Evolutionary conservation across 2,329 filamentous ascomycete species (phyloP).

Genomic region (Colletotrichum simmondsii): DNA sequence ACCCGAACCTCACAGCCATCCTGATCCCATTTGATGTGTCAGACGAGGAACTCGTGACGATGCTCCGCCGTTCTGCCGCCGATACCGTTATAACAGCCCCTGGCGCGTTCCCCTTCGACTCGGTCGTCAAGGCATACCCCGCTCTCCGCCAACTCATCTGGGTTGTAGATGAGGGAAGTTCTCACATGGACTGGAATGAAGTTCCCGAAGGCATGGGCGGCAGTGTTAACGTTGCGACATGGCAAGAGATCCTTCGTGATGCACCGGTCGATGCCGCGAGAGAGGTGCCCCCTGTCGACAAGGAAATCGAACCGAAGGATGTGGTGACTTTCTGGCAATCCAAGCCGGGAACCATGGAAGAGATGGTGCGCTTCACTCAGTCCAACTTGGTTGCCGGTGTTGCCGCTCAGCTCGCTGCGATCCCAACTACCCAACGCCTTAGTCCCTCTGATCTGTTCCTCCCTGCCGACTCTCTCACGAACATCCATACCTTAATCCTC

Average conservation of each 20-base stretch:
- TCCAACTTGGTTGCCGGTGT: conserved; percentile 89
- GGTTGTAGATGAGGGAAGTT: conserved; percentile 91
- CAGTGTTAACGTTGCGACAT: conserved; percentile 85
- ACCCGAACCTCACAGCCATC: conserved; percentile 81
- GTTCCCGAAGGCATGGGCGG: conserved; percentile 81
- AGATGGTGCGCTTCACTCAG: conserved; percentile 86
- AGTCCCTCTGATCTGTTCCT: conserved; percentile 83
- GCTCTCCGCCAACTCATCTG: conserved; percentile 84
- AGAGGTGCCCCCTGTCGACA: conserved; percentile 73
- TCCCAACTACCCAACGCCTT: conserved; percentile 81
- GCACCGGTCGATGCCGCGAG: conserved; percentile 65
- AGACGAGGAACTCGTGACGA: conserved; percentile 73
- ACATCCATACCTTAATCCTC: conserved; percentile 81
- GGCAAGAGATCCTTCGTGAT: conserved; percentile 89
- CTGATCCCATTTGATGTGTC: conserved; percentile 85
- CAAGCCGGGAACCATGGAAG: conserved; percentile 62
- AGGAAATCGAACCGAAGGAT: conserved; percentile 62
- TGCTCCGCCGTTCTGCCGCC: conserved; percentile 78
- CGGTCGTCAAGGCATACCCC: conserved; percentile 75
- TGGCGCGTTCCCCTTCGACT: conserved; percentile 85
- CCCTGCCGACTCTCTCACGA: conserved; percentile 82
- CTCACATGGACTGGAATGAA: conserved; percentile 95
- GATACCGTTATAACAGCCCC: conserved; percentile 88
- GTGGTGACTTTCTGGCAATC: conserved; percentile 76
- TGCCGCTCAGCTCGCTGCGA: conserved; percentile 78